These are phyloP conservation scores for Beauveria medogensis DNA, from an alignment of 2,329 filamentous ascomycete genomes.

Conservation along the genomic window DNA sequence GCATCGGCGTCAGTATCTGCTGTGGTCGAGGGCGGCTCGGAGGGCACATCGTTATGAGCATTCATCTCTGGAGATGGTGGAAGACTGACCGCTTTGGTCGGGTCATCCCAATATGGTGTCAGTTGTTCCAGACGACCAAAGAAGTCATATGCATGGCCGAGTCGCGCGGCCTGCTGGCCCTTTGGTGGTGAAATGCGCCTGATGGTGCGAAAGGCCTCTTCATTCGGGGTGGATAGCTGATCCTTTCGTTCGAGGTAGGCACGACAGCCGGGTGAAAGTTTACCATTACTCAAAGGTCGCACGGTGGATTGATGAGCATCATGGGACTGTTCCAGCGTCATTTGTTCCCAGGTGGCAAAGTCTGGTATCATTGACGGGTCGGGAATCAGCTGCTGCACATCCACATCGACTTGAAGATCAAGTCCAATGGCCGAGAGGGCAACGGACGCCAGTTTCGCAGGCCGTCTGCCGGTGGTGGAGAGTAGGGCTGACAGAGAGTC, in stretches of 20 bases:
- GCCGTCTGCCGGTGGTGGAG: slow-evolving; percentile 45
- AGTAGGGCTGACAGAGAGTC: slow-evolving; percentile 41
- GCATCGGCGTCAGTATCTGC: slow-evolving; percentile 11
- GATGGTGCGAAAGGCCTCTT: slow-evolving; percentile 52
- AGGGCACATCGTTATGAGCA: slow-evolving; percentile 12
- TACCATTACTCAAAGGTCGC: slow-evolving; percentile 42
- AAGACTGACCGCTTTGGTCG: slow-evolving; percentile 31
- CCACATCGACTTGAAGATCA: slow-evolving; percentile 43
- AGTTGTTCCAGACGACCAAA: slow-evolving; percentile 54
- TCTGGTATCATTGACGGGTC: slow-evolving; percentile 45
- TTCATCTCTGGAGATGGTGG: slow-evolving; percentile 26
- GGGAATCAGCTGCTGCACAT: slow-evolving; percentile 44
- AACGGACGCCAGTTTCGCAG: slow-evolving; percentile 26
- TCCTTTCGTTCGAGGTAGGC: slow-evolving; percentile 50
- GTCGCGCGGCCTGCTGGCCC: slow-evolving; percentile 44
- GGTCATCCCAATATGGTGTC: slow-evolving; percentile 55
- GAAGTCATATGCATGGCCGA: slow-evolving; percentile 60
- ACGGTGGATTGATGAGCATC: slow-evolving; percentile 41
- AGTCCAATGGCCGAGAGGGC: slow-evolving; percentile 52
- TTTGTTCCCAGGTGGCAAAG: slow-evolving; percentile 42
- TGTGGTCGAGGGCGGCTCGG: slow-evolving; percentile 5
- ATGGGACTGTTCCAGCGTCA: slow-evolving; percentile 41
- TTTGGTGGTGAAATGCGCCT: slow-evolving; percentile 47
- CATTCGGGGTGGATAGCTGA: slow-evolving; percentile 49
- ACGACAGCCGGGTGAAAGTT: slow-evolving; percentile 47